Conservation (phyloP, 306 rosid species). For the Lathyrus aphaca region DNA sequence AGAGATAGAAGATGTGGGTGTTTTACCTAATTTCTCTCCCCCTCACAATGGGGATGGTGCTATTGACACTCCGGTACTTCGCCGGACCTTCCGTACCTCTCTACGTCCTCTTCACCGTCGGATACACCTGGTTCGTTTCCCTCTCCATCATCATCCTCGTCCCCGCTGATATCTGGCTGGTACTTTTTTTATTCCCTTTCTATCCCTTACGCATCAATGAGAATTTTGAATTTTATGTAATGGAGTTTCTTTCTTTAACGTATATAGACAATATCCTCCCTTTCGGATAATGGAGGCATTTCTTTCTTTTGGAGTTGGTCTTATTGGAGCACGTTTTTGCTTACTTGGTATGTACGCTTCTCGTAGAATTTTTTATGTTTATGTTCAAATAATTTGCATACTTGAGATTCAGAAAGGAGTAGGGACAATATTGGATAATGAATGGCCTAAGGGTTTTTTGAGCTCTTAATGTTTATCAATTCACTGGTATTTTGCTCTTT, state of each 20-base stretch:
- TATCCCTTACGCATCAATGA: not conserved
- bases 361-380: conserved; percentile 31
- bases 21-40: conserved; percentile 94
- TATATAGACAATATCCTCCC: conserved; percentile 65
- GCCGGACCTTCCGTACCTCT: conserved; percentile 90
- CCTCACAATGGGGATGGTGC: conserved; percentile 82
- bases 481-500: not conserved
- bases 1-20: conserved; percentile 71
- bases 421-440: not conserved
- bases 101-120: conserved; percentile 88
- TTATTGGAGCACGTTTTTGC: conserved; percentile 91
- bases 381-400: not conserved
- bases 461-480: conserved; percentile 10
- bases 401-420: not conserved
- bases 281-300: conserved; percentile 68
- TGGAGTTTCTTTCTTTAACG: conserved; percentile 32
- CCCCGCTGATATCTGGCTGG: conserved; percentile 98
- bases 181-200: conserved; percentile 17
- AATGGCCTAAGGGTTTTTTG: not conserved
- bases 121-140: conserved; percentile 93
- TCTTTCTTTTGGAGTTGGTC: conserved; percentile 99
- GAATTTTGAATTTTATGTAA: conserved; percentile 20
- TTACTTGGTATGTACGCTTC: conserved; percentile 79
- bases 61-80: conserved; percentile 74
- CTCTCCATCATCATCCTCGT: conserved; percentile 95